Evolutionary conservation across 805 yeast species (phyloP), one percentile per base, ranked within the genome.

Genomic region (Kazachstania martiniae): DNA sequence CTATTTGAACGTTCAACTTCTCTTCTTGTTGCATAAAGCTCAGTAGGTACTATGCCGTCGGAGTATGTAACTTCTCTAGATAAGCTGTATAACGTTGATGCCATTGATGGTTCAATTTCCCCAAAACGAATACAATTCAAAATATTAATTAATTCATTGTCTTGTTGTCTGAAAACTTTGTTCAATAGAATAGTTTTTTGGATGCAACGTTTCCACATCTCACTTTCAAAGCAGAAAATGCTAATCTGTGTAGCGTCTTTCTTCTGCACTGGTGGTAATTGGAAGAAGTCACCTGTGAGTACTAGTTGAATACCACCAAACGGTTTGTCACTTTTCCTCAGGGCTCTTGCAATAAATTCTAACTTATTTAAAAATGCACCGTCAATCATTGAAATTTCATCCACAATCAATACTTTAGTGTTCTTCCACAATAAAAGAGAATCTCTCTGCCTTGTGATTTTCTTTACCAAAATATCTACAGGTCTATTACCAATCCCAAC

Each of bases 291-390:
- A n/a, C 98, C 98, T 4, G 94, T 80, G 22, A 87, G 58, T 9
- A 91, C 72, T 12, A 91, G 44, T 49, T 91, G 98, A 27, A 91
- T 77, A 0, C 98, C 98, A 4, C 98, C 98, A 65, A 91, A 91
- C 0, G 96, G 95, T 30, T 41, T 43, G 10, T 61, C 53, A 16
- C 42, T 56, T 15, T 58, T 62, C 24, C 77, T 66, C 4, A 82
- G 56, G 1, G 46, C 47, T 42, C 78, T 66, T 0, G 91, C 96
- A 23, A 89, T 58, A 8, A 50, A 59, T 38, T 85, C 81, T 31
- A 91, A 62, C 47, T 85, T 85, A 29, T 79, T 80, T 40, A 91
- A 70, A 30, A 89, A 64, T 1, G 49, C 61, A 0, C 86, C 93
- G 48, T 85, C 94, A 36, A 91, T 71, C 98, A 91, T 91, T 1